Percentiles rank a stretch among this genome's conserved stretches.
These are phyloP conservation scores for Neoboletus brunneissimus DNA, from an alignment of 768 basidiomycete genomes.

Conservation along the genomic window DNA sequence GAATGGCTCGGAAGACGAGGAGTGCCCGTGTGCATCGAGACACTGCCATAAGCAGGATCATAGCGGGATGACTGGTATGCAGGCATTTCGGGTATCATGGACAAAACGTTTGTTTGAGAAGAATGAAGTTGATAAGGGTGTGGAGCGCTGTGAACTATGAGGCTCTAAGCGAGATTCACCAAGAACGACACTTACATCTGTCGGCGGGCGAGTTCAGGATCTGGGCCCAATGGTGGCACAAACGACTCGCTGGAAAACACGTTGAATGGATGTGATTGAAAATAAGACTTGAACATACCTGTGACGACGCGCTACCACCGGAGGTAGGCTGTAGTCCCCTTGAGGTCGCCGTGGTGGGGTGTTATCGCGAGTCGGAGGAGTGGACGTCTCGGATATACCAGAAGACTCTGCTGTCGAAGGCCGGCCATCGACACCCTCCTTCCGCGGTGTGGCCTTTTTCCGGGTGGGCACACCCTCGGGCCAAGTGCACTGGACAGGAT, in stretches of 20 bases:
- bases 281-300: slow-evolving; percentile 26
- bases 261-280: slow-evolving; percentile 4
- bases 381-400: slow-evolving; percentile 66
- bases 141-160: slow-evolving; percentile 35
- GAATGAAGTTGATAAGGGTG: slow-evolving; percentile 45
- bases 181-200: slow-evolving; percentile 40
- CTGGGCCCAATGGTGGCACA: slow-evolving; percentile 41
- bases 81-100: slow-evolving; percentile 59
- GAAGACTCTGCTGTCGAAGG: slow-evolving; percentile 79
- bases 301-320: slow-evolving; percentile 40
- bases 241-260: slow-evolving; percentile 42
- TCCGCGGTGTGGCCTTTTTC: slow-evolving; percentile 59
- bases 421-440: slow-evolving; percentile 58
- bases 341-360: slow-evolving; percentile 58
- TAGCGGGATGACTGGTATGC: slow-evolving; percentile 53
- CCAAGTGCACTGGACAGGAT: slow-evolving; percentile 66
- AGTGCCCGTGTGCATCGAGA: slow-evolving; percentile 27
- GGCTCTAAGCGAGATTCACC: slow-evolving; percentile 2
- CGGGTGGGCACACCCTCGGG: slow-evolving; percentile 73
- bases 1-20: slow-evolving; percentile 39
- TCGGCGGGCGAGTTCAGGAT: slow-evolving; percentile 44
- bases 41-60: slow-evolving; percentile 45
- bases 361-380: slow-evolving; percentile 65
- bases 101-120: slow-evolving; percentile 43
- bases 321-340: slow-evolving; percentile 37